phyloP scores from a whole-genome alignment of 139 green algal species.

The Trebouxia sp. region DNA sequence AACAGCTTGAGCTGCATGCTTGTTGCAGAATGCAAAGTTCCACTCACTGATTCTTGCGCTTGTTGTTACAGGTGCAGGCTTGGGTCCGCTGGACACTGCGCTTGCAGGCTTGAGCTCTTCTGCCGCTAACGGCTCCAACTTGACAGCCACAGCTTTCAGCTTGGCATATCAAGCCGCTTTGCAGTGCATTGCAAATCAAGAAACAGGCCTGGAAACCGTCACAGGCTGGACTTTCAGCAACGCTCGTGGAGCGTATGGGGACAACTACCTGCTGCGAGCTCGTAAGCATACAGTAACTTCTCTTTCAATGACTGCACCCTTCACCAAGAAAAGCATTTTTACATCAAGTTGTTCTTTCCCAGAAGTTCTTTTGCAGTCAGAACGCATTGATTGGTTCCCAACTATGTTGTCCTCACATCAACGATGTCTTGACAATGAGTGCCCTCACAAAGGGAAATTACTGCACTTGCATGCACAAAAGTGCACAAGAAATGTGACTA shows the following conservation, averaged over 20 bases:
- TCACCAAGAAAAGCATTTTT: too few species aligned
- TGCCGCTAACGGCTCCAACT: background rate
- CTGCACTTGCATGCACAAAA: too few species aligned
- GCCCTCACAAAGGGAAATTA: too few species aligned
- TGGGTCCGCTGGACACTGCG: background rate
- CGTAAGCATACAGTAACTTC: too few species aligned
- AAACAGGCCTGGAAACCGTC: background rate
- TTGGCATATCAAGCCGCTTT: background rate
- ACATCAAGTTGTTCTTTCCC: too few species aligned
- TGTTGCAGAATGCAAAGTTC: too few species aligned
- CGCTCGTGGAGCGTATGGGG: background rate
- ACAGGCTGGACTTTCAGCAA: conserved; percentile 11
- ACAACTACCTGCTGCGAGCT: conserved; percentile 11
- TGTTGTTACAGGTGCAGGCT: background rate
- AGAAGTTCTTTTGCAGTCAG: too few species aligned
- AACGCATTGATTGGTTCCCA: too few species aligned
- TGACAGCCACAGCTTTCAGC: background rate
- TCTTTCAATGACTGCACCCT: too few species aligned
- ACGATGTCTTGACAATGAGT: too few species aligned
- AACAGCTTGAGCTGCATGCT: background rate
- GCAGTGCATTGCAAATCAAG: background rate
- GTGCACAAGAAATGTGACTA: too few species aligned
- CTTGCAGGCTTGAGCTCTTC: background rate
- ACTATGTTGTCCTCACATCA: too few species aligned
- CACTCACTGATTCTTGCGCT: background rate